Conservation (phyloP, 1,284 basidiomycete species). For the Ceratobasidium papillatum region DNA sequence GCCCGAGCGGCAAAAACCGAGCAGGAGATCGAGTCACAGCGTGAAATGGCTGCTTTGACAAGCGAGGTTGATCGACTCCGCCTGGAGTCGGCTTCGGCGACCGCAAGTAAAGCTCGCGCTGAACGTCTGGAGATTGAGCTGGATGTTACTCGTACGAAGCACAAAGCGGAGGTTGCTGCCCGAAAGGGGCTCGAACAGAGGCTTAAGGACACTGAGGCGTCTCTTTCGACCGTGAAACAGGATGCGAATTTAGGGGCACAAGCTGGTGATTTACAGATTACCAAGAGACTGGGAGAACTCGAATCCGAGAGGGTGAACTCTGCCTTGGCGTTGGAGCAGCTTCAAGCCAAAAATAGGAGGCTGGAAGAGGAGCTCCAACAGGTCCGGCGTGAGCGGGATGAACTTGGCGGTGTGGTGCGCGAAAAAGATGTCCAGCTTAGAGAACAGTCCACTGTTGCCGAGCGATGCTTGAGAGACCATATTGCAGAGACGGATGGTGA, state of each 20-base stretch:
- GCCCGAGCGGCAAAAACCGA: slow-evolving; percentile 63
- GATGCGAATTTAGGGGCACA: slow-evolving; percentile 35
- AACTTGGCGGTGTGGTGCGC: slow-evolving; percentile 40
- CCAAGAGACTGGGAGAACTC: slow-evolving; percentile 53
- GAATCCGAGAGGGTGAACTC: slow-evolving; percentile 62
- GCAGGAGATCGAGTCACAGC: slow-evolving; percentile 63
- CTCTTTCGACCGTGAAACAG: slow-evolving; percentile 1
- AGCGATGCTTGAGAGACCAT: slow-evolving; percentile 84
- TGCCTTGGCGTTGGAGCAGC: slow-evolving; percentile 72
- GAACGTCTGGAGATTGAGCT: slow-evolving; percentile 42
- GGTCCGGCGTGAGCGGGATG: slow-evolving; percentile 72
- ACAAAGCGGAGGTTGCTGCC: slow-evolving; percentile 17
- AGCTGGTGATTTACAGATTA: slow-evolving; percentile 48
- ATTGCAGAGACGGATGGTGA: slow-evolving; percentile 92
- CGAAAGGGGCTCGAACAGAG: slow-evolving; percentile 40
- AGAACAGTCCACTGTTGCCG: slow-evolving; percentile 80
- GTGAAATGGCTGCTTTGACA: slow-evolving; percentile 63
- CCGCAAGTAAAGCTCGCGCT: slow-evolving; percentile 13
- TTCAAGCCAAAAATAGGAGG: slow-evolving; percentile 56
- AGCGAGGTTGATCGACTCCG: slow-evolving; percentile 65
- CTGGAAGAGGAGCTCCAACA: slow-evolving; percentile 61
- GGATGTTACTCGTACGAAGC: slow-evolving; percentile 38
- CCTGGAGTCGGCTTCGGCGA: slow-evolving; percentile 22
- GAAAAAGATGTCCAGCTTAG: slow-evolving; percentile 81
- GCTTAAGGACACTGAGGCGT: slow-evolving; percentile 23